Evolutionary conservation across 2,329 filamentous ascomycete genomes (phyloP).

Genomic region (Fusarium aywerte): DNA sequence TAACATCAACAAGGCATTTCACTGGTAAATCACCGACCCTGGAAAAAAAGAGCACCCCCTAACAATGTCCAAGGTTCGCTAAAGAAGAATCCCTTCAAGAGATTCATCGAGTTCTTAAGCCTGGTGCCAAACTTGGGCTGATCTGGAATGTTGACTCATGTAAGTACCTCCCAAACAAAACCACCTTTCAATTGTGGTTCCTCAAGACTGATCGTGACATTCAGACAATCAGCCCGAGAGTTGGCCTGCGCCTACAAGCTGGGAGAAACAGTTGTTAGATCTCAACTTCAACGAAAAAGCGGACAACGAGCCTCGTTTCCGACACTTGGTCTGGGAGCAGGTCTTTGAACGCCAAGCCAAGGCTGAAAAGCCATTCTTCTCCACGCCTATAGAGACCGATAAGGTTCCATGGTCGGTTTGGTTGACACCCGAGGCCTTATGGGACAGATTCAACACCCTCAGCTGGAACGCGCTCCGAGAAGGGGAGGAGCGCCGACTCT

Average conservation of each 20-base stretch:
- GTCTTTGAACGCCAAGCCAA: slow-evolving; percentile 71
- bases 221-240: slow-evolving; percentile 71
- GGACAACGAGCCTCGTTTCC: slow-evolving; percentile 72
- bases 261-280: slow-evolving; percentile 71
- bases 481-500: slow-evolving; percentile 60
- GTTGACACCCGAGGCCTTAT: slow-evolving; percentile 71
- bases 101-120: slow-evolving; percentile 73
- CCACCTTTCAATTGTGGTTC: neutral
- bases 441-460: slow-evolving; percentile 72
- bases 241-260: slow-evolving; percentile 66
- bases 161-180: slow-evolving; percentile 49
- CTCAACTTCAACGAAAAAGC: slow-evolving; percentile 62
- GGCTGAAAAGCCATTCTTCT: slow-evolving; percentile 61
- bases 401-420: slow-evolving; percentile 52
- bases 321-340: slow-evolving; percentile 70
- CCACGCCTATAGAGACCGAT: slow-evolving; percentile 69
- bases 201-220: neutral
- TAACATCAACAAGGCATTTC: slow-evolving; percentile 57
- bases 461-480: slow-evolving; percentile 73
- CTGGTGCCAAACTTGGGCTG: slow-evolving; percentile 69
- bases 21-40: slow-evolving; percentile 59
- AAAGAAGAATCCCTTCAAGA: slow-evolving; percentile 70
- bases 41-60: neutral
- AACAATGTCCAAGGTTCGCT: slow-evolving; percentile 67
- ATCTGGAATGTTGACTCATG: slow-evolving; percentile 82